Conservation (phyloP, 805 yeast species). For the Candida ipomoeae region DNA sequence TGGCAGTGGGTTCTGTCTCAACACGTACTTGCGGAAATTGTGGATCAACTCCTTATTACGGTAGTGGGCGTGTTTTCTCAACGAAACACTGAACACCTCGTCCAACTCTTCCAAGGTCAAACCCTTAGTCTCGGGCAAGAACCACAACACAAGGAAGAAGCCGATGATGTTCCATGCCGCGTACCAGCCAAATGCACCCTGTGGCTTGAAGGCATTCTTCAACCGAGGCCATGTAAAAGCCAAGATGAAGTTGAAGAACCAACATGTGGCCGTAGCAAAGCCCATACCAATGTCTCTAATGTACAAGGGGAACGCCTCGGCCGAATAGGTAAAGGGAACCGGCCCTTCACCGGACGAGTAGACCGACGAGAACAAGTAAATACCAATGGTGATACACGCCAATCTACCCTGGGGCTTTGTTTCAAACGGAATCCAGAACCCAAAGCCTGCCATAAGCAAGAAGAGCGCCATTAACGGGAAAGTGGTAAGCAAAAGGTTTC, state of each 20-base stretch:
- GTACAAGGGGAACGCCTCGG: constrained; percentile 77
- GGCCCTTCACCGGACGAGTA: constrained; percentile 88
- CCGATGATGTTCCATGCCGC: constrained; percentile 81
- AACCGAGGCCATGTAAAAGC: constrained; percentile 80
- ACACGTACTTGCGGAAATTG: constrained; percentile 43
- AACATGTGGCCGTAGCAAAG: constrained; percentile 67
- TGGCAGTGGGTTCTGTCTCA: constrained; percentile 41
- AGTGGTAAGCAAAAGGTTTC: constrained; percentile 52
- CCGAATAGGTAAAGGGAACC: constrained; percentile 84
- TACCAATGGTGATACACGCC: constrained; percentile 68
- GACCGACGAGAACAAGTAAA: constrained; percentile 66
- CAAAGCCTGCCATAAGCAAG: constrained; percentile 60
- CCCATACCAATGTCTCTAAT: constrained; percentile 80
- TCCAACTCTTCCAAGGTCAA: constrained; percentile 75
- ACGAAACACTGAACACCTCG: constrained; percentile 63
- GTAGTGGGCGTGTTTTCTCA: constrained; percentile 48
- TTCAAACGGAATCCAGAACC: constrained; percentile 61
- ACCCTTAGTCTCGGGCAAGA: constrained; percentile 69
- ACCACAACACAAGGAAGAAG: constrained; percentile 64
- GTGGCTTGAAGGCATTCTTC: constrained; percentile 60
- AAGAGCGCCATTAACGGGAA: constrained; percentile 64
- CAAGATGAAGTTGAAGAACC: constrained; percentile 68
- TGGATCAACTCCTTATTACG: constrained; percentile 32
- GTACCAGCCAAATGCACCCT: constrained; percentile 86
- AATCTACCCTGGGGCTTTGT: constrained; percentile 46